phyloP scores from a whole-genome alignment of 192 early-diverging fungal species.

The Entomortierella chlamydospora region DNA sequence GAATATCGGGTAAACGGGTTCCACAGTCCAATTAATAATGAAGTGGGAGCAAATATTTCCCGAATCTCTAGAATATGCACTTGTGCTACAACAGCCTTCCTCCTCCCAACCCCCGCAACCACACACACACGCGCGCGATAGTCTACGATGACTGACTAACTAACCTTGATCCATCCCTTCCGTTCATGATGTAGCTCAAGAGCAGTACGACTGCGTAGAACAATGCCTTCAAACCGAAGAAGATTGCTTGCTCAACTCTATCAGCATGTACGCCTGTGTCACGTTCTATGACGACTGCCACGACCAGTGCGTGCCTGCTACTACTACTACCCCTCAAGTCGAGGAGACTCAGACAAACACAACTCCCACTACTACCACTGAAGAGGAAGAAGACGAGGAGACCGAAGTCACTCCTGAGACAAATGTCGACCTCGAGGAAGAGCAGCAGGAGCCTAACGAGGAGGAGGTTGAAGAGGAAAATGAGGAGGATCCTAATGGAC shows the following conservation, averaged over 20 bases:
- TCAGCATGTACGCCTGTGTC: conserved; percentile 17
- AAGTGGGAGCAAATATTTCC: no score
- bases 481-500: not conserved
- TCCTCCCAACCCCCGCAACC: no score
- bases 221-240: conserved; percentile 23
- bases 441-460: no score
- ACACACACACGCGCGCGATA: no score
- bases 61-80: no score
- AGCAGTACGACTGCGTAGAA: conserved; percentile 16
- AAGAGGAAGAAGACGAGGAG: not conserved
- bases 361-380: not conserved
- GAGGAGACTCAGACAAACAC: not conserved
- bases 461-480: no score
- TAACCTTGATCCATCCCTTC: not conserved
- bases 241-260: conserved; percentile 29
- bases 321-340: not conserved
- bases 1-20: no score
- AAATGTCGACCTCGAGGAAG: no score
- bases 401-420: not conserved
- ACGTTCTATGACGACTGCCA: conserved; percentile 25
- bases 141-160: no score
- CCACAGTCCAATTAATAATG: no score
- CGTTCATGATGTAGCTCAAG: not conserved
- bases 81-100: no score
- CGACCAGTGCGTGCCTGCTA: not conserved